Conservation (phyloP, 352 stramenopile species). For the Phytophthora multivora region DNA sequence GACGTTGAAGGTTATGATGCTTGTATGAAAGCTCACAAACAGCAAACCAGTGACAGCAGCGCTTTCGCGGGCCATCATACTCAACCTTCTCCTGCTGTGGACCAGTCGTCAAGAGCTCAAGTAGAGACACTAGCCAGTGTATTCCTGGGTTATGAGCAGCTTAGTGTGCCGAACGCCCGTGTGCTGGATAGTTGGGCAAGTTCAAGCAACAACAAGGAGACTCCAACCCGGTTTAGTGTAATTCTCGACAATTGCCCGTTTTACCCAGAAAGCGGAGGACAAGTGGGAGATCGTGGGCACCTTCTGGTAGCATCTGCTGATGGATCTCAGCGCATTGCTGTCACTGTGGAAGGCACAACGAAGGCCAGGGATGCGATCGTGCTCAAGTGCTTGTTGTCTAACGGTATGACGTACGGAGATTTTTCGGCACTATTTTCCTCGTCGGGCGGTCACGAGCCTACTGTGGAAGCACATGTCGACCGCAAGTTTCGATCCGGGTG, state of each 20-base stretch:
- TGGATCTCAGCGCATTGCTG: constrained; percentile 2
- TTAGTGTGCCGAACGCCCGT: constrained; percentile 36
- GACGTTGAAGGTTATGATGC: constrained; percentile 58
- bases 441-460: background rate
- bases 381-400: constrained; percentile 49
- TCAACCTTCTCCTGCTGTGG: constrained; percentile 12
- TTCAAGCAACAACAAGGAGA: constrained; percentile 7
- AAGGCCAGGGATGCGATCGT: constrained; percentile 47
- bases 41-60: constrained; percentile 49
- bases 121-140: constrained; percentile 15
- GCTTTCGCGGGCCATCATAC: constrained; percentile 39
- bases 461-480: constrained; percentile 56
- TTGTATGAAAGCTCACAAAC: constrained; percentile 56
- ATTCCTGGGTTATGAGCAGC: constrained; percentile 71
- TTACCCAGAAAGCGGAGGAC: constrained; percentile 77
- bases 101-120: constrained; percentile 3
- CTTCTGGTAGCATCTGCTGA: constrained; percentile 31
- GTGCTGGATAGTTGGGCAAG: constrained; percentile 47
- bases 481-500: constrained; percentile 52
- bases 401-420: constrained; percentile 28
- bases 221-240: constrained; percentile 35
- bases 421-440: constrained; percentile 29
- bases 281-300: constrained; percentile 70
- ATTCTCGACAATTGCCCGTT: constrained; percentile 71
- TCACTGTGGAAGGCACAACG: constrained; percentile 53